Base-by-base conservation (phyloP, 768 basidiomycete species). In the Lactifluus echinatus region DNA sequence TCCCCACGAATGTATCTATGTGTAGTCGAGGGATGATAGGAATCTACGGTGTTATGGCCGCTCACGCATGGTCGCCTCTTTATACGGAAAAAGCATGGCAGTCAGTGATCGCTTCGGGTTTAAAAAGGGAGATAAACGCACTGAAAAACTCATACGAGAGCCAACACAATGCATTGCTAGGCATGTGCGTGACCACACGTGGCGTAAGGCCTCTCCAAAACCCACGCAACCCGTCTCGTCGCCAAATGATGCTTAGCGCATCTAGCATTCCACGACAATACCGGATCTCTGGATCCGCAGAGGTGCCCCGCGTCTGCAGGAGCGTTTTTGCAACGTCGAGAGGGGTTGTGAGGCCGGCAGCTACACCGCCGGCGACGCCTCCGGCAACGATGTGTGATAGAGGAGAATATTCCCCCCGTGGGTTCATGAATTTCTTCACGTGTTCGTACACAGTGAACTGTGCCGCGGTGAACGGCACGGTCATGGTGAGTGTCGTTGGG, bases 71-170 rank as follows among this genome's bases (percentile, higher is more conserved):
- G 53, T 50, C 19, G 53, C 24, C n/a, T 59, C 58, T 59, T 50
- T 29, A 53, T 49, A 24, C 4, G 21, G 34, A n/a, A 52, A 43
- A 33, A 52, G n/a, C 7, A 26, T 29, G 8, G 29, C n/a, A 23
- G 43, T 59, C 36, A 59, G 58, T 28, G 15, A 3, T 6, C 7
- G 49, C n/a, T n/a, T 28, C 5, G 26, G 14, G 8, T 4, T 1
- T 11, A 6, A 10, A 14, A 24, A 31, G 45, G 43, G 55, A 37
- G 21, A 53, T 33, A 31, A 23, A 84, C 93, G 74, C 69, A 95
- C 93, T 96, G 80, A 96, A 96, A 74, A 95, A 96, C 72, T 97
- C 94, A 67, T 97, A 94, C 52, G 93, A 94, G 69, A 94, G 75
- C 96, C 95, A 99, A 72, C 90, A 95, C 48, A 99, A 76, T 10